Evolutionary conservation across 768 basidiomycete species (phyloP).

Genomic region (Agrocybe pediades): DNA sequence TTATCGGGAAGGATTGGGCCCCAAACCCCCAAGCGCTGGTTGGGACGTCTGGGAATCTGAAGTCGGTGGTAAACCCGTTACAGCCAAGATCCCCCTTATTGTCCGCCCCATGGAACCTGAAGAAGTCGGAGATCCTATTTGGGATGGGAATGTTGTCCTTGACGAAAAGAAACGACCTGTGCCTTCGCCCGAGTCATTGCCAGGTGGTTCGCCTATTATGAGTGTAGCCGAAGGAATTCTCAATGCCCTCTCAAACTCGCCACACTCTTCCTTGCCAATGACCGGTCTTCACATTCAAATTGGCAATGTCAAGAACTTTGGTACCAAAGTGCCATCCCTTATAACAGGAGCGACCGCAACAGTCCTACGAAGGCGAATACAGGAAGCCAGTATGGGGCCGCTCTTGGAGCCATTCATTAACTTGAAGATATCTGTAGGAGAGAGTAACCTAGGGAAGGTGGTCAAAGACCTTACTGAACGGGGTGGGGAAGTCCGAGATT

Average conservation of each 20-base stretch:
- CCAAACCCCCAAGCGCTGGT: conserved; percentile 26
- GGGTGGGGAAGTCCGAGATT: conserved; percentile 76
- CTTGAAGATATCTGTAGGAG: conserved; percentile 67
- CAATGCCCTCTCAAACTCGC: conserved; percentile 75
- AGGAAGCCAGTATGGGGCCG: conserved; percentile 66
- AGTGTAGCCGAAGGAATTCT: conserved; percentile 70
- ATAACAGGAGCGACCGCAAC: conserved; percentile 66
- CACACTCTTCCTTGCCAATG: conserved; percentile 72
- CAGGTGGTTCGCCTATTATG: conserved; percentile 46
- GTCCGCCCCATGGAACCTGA: conserved; percentile 54
- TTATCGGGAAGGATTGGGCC: conserved; percentile 67
- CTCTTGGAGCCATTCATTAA: conserved; percentile 79
- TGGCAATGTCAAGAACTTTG: conserved; percentile 41
- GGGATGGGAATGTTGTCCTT: conserved; percentile 79
- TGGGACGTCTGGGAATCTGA: conserved; percentile 63
- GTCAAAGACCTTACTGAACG: conserved; percentile 86
- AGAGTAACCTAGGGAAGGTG: conserved; percentile 72
- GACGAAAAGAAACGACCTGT: conserved; percentile 53
- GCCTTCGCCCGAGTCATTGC: conserved; percentile 49
- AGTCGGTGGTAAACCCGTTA: conserved; percentile 54
- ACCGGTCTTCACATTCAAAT: conserved; percentile 66
- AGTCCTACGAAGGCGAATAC: conserved; percentile 63
- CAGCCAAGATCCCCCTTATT: conserved; percentile 54
- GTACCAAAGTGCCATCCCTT: conserved; percentile 46
- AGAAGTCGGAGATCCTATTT: conserved; percentile 66